Conservation (phyloP, 805 yeast species). For the Yarrowia deformans region DNA sequence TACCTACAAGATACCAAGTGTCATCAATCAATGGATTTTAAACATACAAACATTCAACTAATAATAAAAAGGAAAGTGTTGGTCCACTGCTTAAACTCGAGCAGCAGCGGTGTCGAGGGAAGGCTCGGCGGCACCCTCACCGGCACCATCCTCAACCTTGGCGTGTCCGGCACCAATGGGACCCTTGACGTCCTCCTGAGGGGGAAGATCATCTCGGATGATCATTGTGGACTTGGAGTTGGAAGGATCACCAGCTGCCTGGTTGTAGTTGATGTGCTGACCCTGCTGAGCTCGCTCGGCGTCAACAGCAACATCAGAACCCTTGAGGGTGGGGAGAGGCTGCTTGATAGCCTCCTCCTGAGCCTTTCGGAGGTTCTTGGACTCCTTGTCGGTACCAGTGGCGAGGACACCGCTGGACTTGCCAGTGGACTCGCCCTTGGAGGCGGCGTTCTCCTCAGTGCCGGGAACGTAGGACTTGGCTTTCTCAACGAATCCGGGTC, state of each 20-base stretch:
- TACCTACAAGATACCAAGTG: too few species aligned
- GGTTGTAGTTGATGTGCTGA: constrained; percentile 26
- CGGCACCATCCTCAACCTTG: neutral
- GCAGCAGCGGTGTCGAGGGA: constrained; percentile 14
- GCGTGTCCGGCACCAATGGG: constrained; percentile 29
- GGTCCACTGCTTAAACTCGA: neutral
- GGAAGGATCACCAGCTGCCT: constrained; percentile 24
- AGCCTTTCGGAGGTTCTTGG: constrained; percentile 18
- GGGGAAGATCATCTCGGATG: constrained; percentile 21
- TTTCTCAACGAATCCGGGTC: constrained; percentile 9
- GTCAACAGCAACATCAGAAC: constrained; percentile 18
- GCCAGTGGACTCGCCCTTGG: constrained; percentile 6
- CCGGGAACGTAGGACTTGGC: constrained; percentile 37
- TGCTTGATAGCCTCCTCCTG: constrained; percentile 38
- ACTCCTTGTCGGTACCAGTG: constrained; percentile 32
- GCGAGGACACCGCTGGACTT: neutral
- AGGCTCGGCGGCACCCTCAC: neutral
- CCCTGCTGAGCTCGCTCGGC: constrained; percentile 19
- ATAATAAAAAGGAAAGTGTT: constrained; percentile 20
- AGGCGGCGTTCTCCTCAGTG: constrained; percentile 26
- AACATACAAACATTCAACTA: constrained; percentile 18
- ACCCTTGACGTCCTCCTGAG: constrained; percentile 22
- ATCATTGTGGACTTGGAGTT: constrained; percentile 39
- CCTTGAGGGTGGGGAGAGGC: constrained; percentile 24
- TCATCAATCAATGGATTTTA: neutral